A percentile compares a stretch with the other conserved stretches of the same genome.
Conservation (phyloP, 805 yeast species). For the Starmera quercuum region DNA sequence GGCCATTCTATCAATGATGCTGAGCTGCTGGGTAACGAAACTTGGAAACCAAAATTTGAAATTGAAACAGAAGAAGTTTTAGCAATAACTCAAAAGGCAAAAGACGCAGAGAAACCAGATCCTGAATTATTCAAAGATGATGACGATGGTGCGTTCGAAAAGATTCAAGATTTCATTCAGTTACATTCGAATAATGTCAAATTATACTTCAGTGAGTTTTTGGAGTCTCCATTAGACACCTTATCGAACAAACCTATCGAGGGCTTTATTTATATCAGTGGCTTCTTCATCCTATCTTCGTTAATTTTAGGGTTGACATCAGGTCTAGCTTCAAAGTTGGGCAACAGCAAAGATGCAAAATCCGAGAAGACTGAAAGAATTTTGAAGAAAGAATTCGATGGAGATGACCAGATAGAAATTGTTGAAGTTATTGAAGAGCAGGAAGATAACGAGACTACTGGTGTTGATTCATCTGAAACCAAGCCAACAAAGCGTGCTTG, state of each 20-base stretch:
- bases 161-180: slow-evolving; percentile 13
- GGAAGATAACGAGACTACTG: slow-evolving; percentile 2
- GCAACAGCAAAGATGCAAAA: too few species aligned
- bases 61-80: slow-evolving; percentile 41
- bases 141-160: slow-evolving; percentile 5
- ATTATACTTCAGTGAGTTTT: slow-evolving; percentile 30
- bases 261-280: slow-evolving; percentile 38
- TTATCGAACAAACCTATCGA: slow-evolving; percentile 41
- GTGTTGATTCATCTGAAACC: slow-evolving; percentile 10
- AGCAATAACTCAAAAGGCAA: slow-evolving; percentile 32
- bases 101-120: slow-evolving; percentile 34
- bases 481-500: too few species aligned
- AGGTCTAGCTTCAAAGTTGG: slow-evolving; percentile 3
- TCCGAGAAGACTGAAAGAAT: slow-evolving; percentile 4
- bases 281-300: slow-evolving; percentile 32
- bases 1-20: slow-evolving; percentile 86
- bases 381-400: not conserved
- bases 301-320: slow-evolving; percentile 32
- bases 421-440: slow-evolving; percentile 8
- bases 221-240: slow-evolving; percentile 36
- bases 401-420: not conserved
- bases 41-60: slow-evolving; percentile 49
- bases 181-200: slow-evolving; percentile 14
- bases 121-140: not conserved
- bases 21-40: slow-evolving; percentile 70